Percentiles rank a stretch among this genome's conserved stretches.
Conservation (phyloP, 106 monocot genomes). For the Dendrobium huoshanense region DNA sequence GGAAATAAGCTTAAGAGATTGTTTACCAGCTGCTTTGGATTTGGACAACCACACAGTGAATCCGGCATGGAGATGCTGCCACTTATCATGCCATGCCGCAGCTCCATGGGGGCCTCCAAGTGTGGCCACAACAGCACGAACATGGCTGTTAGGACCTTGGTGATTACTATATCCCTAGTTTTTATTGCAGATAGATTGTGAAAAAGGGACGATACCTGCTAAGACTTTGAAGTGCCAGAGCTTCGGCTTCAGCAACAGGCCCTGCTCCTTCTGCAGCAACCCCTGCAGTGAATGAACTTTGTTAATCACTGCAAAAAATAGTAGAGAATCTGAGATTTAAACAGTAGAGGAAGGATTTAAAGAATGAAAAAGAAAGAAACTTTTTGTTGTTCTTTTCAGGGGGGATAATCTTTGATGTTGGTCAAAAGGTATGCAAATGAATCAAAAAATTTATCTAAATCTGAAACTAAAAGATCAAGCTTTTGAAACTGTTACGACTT, state of each 20-base stretch:
- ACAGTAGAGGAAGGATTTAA: neutral
- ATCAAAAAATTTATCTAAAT: too few relatives aligned
- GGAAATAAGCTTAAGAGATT: neutral
- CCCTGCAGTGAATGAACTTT: constrained; percentile 57
- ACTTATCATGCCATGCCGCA: constrained; percentile 67
- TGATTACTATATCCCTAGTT: neutral
- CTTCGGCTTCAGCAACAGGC: constrained; percentile 75
- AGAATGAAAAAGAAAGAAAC: too few relatives aligned
- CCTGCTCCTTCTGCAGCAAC: constrained; percentile 66
- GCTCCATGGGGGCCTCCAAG: constrained; percentile 76
- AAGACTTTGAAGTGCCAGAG: constrained; percentile 62
- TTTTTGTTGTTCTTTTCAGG: too few relatives aligned
- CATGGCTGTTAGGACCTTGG: constrained; percentile 43
- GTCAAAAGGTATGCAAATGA: too few relatives aligned
- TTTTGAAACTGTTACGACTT: too few relatives aligned
- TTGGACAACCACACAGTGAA: constrained; percentile 83
- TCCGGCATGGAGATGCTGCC: constrained; percentile 82
- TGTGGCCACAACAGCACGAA: constrained; percentile 74
- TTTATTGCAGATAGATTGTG: neutral
- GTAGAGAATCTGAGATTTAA: neutral
- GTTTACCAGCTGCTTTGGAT: constrained; percentile 43
- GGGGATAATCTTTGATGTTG: too few relatives aligned
- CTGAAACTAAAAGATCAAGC: too few relatives aligned
- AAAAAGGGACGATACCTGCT: constrained; percentile 40
- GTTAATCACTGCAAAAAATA: constrained; percentile 43